Base-by-base conservation (phyloP, 139 green algal genomes). In the Micractinium conductrix region DNA sequence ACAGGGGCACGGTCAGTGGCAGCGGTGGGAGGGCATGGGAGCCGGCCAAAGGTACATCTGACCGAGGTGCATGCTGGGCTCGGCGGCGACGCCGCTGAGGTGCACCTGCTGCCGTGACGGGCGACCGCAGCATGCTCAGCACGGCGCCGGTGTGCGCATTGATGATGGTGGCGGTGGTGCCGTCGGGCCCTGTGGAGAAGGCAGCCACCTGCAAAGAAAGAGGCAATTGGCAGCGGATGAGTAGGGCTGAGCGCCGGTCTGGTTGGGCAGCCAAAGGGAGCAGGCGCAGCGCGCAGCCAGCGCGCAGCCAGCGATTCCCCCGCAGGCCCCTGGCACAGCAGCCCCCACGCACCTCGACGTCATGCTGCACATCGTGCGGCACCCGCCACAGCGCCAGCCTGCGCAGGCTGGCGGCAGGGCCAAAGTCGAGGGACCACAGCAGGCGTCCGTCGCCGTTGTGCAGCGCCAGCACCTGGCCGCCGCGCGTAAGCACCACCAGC, bases 361-460 rank as follows among this genome's bases (percentile, higher is more conserved):
- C 90, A 67, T 93, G 85, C 5, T 86, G 79, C 33, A 92, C 67
- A 65, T 96, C 93, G 81, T 95, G 92, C n/a, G 89, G 93, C n/a
- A 82, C 78, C 28, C 82, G 86, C 93, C 93, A 95, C 16, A 71
- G 53, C 28, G 88, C 80, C 79, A 94, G 44, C 26, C 81, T 83
- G 68, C 70, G 42, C 7, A 55, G 40, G 19, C 70, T 17, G 22
- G 38, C 60, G 0, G 43, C 43, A 16, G 58, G 58, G 16, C 74
- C 70, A 28, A 86, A 86, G 50, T 84, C 37, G 19, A 86, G 72
- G 6, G 86, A 79, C 96, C 96, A 99, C 26, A 99, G 53, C 37
- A 94, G 74, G 33, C 88, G 90, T 5, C 96, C 96, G 82, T 99
- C 94, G 19, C 96, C 95, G 24, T 92, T 97, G 90, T 99, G 97